Evolutionary conservation across 1,284 basidiomycete genomes (phyloP), one percentile per base, ranked within the genome.

Genomic region (Chiua sp.): DNA sequence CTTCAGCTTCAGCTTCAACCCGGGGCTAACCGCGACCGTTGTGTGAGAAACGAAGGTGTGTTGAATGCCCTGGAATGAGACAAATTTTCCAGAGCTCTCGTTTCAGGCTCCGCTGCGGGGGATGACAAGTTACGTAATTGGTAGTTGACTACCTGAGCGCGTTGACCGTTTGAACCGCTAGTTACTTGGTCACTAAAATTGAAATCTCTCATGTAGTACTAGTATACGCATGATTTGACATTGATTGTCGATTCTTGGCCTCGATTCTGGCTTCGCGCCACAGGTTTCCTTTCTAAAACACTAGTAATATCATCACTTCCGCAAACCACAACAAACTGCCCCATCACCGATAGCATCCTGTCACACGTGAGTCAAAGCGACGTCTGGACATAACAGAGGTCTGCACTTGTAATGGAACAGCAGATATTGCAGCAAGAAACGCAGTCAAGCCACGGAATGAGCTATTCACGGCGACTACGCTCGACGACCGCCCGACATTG

Each of bases 381-480:
- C 8, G 49, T 5, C 30, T 53, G 18, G 3, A 4, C 18, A n/a
- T 4, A 15, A n/a, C 7, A 11, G 10, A 37, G 18, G 52, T 20
- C 57, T 4, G 11, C n/a, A 66, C 69, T 59, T 70, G 69, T 46
- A 72, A 49, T 12, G 69, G 71, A 4, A 89, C 83, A 1, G 88
- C 88, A 32, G 90, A 74, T 69, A 94, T 92, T 1, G 84, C 83
- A 4, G 87, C 88, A 13, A 91, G 75, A 62, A 93, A 90, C 22
- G 88, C 92, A 7, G 79, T 78, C 0, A 87, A n/a, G 1, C 91
- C 90, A 26, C 92, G 82, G 74, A 90, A 88, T 20, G 78, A 80
- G 61, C 87, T 87, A 72, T 94, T 94, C 20, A 81, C 75, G 0
- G 92, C 88, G 15, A 91, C 85, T 2, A 90, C 90, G 15, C 83